These are phyloP conservation scores for Dictyostelium citrinum DNA, from an alignment of 78 protist species.

Conservation along the genomic window DNA sequence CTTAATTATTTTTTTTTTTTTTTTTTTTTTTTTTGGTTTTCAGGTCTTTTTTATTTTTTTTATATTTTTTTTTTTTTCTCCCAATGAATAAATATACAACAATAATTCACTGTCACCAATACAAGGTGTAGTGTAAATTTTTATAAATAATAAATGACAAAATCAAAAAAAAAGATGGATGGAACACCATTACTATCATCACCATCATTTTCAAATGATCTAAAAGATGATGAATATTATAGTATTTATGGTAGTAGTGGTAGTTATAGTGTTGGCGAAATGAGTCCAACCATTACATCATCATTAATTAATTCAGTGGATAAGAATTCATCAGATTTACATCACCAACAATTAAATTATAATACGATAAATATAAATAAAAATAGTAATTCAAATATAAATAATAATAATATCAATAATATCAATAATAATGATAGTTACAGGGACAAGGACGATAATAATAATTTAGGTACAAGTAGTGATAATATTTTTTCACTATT, in stretches of 20 bases:
- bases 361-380: not conserved
- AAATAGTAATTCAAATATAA: not conserved
- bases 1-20: not conserved
- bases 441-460: not conserved
- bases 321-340: not conserved
- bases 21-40: not conserved
- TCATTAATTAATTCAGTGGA: not conserved
- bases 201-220: not conserved
- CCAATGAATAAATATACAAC: not conserved
- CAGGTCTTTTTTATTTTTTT: not conserved
- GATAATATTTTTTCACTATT: not conserved
- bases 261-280: not conserved
- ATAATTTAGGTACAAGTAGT: not conserved
- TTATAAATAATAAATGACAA: not conserved
- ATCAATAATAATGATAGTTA: not conserved
- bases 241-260: not conserved
- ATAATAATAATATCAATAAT: not conserved
- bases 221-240: not conserved
- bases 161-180: not conserved
- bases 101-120: not conserved
- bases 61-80: not conserved
- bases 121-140: not conserved
- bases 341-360: not conserved
- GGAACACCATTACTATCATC: not conserved
- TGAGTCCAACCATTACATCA: not conserved